A percentile compares a stretch with the other conserved stretches of the same genome.
Evolutionary conservation across 208 protist genomes (phyloP).

Genomic region (Crithidia sp.): DNA sequence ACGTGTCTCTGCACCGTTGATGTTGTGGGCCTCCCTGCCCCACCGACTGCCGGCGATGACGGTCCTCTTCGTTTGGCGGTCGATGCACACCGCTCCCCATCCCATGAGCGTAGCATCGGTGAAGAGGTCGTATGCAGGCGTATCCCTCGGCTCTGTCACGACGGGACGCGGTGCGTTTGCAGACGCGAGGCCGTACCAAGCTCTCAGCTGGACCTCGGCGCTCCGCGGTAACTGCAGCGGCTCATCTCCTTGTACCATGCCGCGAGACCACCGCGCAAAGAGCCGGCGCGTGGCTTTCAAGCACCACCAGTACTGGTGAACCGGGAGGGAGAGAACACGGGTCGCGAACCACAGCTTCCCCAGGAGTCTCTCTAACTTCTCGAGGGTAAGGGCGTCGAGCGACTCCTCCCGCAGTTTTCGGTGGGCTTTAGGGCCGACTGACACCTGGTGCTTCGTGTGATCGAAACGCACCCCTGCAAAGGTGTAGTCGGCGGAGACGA

Average conservation of each 20-base stretch:
- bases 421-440: slow-evolving; percentile 9
- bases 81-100: slow-evolving; percentile 35
- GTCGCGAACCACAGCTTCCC: slow-evolving; percentile 31
- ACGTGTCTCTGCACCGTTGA: slow-evolving; percentile 26
- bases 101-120: slow-evolving; percentile 25
- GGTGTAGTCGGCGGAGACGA: slow-evolving; percentile 23
- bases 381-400: slow-evolving; percentile 7
- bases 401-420: slow-evolving; percentile 18
- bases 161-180: not conserved
- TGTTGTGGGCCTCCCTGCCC: slow-evolving; percentile 16
- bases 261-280: slow-evolving; percentile 18
- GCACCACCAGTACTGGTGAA: slow-evolving; percentile 30
- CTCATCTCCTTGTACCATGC: slow-evolving; percentile 5
- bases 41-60: slow-evolving; percentile 10
- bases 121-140: slow-evolving; percentile 21
- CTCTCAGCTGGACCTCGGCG: not conserved
- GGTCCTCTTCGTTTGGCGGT: slow-evolving; percentile 16
- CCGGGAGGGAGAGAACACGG: slow-evolving; percentile 11
- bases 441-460: slow-evolving; percentile 5
- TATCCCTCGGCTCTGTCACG: not conserved
- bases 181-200: slow-evolving; percentile 5
- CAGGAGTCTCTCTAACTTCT: slow-evolving; percentile 25
- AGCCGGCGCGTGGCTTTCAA: slow-evolving; percentile 19
- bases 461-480: slow-evolving; percentile 23
- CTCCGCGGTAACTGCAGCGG: slow-evolving; percentile 7